Evolutionary conservation across 2,329 filamentous ascomycete genomes (phyloP), one percentile per base, ranked within the genome.

Genomic region (Zasmidium citrigriseum): DNA sequence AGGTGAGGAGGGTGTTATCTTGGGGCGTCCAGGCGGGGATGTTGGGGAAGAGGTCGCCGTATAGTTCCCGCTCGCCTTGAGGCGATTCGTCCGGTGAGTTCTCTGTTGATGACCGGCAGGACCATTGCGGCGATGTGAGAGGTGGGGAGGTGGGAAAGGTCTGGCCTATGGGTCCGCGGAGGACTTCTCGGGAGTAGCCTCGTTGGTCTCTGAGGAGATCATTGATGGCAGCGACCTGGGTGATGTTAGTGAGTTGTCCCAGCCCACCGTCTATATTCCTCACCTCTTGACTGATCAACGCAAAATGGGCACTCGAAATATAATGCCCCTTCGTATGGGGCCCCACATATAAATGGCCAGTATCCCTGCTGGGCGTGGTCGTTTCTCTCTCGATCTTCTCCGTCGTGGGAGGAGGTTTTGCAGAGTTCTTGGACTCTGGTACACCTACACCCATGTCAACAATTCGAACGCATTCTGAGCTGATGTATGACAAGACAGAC

Each of bases 261-360:
- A n/a, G n/a, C n/a, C 10, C n/a, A 7, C 10, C 4, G 18, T 4
- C 14, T 11, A 24, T 18, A 41, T 2, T 16, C 20, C 53, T 48
- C 46, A 60, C 62, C 54, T 64, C 62, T 50, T 63, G 60, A 25
- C 57, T 57, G 23, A 64, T 62, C n/a, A 63, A 48, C 18, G 62
- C 62, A 38, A 64, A 64, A 25, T 64, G 60, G 11, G 60, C 60
- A 38, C 55, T 58, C 12, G 62, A 64, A 18, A 64, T 62, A 46
- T 64, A 64, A 18, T 62, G 60, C 3, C 62, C 60, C 49, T 64
- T 64, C 45, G 62, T 64, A 25, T 64, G 62, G 16, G 62, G 60
- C n/a, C 62, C 62, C 16, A 64, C 60, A 48, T 64, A 63, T 22
- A 64, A 45, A 53, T 64, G 62, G 21, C 62, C 62, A 1, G 62